Evolutionary conservation across 495 filamentous ascomycete genomes (phyloP).

Genomic region (Penicillium simplicissimum): DNA sequence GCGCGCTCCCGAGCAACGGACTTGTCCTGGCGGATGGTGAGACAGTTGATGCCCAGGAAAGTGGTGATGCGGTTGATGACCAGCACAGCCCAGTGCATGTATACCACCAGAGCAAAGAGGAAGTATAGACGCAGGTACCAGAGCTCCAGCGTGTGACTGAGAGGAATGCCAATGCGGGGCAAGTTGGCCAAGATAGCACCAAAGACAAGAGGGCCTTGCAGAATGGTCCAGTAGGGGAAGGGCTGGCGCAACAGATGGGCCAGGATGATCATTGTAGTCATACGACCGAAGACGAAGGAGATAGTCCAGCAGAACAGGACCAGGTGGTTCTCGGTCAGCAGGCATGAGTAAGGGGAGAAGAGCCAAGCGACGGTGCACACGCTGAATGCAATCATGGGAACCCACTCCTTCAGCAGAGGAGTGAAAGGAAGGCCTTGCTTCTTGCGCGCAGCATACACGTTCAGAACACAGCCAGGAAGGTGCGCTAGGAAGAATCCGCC

Average conservation of each 20-base stretch:
- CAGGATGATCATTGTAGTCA: conserved; percentile 99
- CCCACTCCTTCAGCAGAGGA: conserved; percentile 92
- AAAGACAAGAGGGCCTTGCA: conserved; percentile 80
- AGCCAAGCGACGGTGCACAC: conserved; percentile 77
- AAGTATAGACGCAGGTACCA: conserved; percentile 84
- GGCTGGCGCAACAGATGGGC: conserved; percentile 91
- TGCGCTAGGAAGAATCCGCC: conserved; percentile 74
- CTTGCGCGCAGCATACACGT: conserved; percentile 77
- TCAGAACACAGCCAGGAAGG: conserved; percentile 74
- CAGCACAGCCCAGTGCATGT: conserved; percentile 88
- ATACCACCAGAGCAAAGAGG: conserved; percentile 74
- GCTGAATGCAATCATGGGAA: conserved; percentile 82
- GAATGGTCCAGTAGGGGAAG: conserved; percentile 94
- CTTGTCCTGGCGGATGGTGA: conserved; percentile 76
- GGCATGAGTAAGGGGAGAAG: conserved; percentile 77
- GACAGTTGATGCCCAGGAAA: conserved; percentile 89
- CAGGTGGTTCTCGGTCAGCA: conserved; percentile 79
- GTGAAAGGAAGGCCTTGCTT: conserved; percentile 71
- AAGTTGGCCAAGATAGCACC: conserved; percentile 84
- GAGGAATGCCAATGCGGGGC: conserved; percentile 70
- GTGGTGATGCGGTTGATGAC: conserved; percentile 90
- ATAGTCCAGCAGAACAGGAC: conserved; percentile 92
- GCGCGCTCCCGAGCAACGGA: conserved; percentile 39
- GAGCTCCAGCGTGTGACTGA: conserved; percentile 63
- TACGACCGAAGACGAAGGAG: conserved; percentile 96